Base-by-base conservation (phyloP, 331 rosid species). In the Cydonia oblonga region DNA sequence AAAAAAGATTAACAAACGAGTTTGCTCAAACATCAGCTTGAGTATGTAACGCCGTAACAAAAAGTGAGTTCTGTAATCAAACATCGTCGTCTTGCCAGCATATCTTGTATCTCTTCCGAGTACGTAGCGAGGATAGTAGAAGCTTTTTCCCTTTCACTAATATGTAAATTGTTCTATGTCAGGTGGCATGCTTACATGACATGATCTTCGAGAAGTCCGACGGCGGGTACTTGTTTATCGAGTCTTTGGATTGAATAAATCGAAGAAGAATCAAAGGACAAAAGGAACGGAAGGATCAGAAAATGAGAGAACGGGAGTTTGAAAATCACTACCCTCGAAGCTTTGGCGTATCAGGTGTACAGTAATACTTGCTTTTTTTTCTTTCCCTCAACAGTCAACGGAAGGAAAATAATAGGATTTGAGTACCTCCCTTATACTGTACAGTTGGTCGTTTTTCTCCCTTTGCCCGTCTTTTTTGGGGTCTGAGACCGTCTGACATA, bases 271-370 rank as follows among this genome's bases (percentile, higher is more conserved):
- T 18, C 54, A 7, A 49, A 0, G 0, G 54, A 49, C 20, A 49
- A 16, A 49, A 18, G 9, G 19, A 49, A 49, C 2, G 4, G 54
- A 19, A 49, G 20, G 8, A 49, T 9, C 54, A 49, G 9, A 16
- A 16, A 49, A 16, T 18, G 54, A 49, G 54, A 16, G 18, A 49
- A 49, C 54, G 54, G 54, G 54, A 49, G 54, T 49, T 16, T 30
- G 38, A 23, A 24, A 69, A 26, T 33, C 74, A 38, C 16, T 19
- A 19, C 49, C 23, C 57, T 42, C 30, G 38, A 61, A 38, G 57
- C 73, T 59, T 81, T 49, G 54, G 82, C 69, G 68, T 56, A 63
- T 62, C 77, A 79, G 64, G 70, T 86, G 90, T 84, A 90, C 86
- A 84, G 96, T 72, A 76, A 69, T 76, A 71, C 42, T 44, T 78